Base-by-base conservation (phyloP, 129 eudicot species). In the Helianthus tuberosus region DNA sequence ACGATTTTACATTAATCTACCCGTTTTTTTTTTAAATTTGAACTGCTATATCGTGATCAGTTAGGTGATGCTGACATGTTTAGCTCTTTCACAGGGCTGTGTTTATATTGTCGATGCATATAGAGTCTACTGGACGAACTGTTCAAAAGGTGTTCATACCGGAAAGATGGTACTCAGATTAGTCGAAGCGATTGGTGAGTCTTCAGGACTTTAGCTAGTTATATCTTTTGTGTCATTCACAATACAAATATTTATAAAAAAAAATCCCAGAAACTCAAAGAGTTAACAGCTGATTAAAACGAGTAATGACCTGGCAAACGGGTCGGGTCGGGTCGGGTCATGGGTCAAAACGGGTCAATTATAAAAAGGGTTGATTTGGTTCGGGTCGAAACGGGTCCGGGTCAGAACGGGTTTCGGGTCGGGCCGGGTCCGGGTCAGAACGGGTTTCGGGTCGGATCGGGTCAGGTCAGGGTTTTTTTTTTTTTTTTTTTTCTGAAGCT, bases 171-270 rank as follows among this genome's bases (percentile, higher is more conserved):
- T 94, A 57, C 77, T 91, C 6, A 88, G 86, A 17, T 62, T 91
- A 57, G 99, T 94, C 57, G 99, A 94, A 88, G 99, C 99, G 57
- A 91, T 94, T 48, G 96, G 99, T 94, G 77, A 91, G 97, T 71
- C 10, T 67, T 69, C 77, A 50, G 51, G 38, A 59, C 11, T 38
- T 66, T 5, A 32, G 13, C 2, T 54, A 23, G 58, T 27, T 23
- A 51, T 16, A 61, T 57, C 44, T 54, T 48, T 10, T 35, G 39
- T 54, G 57, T n/a, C 50, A 25, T 50, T 49, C 14, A 43, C 41
- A 63, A 39, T 20, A 53, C 53, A 17, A 67, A 11, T 47, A 15
- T 16, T 75, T 51, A 44, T 12, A 50, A 50, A 3, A 20, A 20
- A 49, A 50, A 50, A 3, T 13, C 6, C 6, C 16, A 12, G 35